Evolutionary conservation across 345 rosid genomes (phyloP).

Genomic region (Psidium friedrichsthalianum): DNA sequence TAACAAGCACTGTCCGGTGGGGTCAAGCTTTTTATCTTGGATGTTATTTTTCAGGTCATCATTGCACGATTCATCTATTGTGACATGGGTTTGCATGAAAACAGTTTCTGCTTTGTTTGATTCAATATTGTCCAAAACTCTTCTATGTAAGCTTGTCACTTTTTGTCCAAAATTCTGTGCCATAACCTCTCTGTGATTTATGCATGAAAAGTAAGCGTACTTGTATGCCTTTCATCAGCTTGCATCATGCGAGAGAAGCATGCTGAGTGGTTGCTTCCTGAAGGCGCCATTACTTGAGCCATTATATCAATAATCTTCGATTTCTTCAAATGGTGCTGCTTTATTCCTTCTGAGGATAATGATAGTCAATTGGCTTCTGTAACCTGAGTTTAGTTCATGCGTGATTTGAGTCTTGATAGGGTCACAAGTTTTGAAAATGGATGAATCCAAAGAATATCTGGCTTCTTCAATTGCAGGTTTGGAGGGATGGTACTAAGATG

Average conservation of each 20-base stretch:
- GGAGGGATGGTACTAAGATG: slow-evolving; percentile 85
- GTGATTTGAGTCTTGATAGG: neutral
- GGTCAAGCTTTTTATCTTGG: neutral
- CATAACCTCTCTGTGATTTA: too few relatives aligned
- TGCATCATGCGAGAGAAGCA: neutral
- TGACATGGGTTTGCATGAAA: neutral
- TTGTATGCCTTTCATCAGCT: neutral
- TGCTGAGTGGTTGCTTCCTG: neutral
- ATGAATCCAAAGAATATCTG: neutral
- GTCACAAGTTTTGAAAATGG: neutral
- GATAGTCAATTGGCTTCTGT: neutral
- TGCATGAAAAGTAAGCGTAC: too few relatives aligned
- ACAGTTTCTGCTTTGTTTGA: neutral
- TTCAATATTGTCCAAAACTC: neutral
- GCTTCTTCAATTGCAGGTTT: slow-evolving; percentile 31
- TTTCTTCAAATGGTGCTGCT: neutral
- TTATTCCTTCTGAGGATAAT: neutral
- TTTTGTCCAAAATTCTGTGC: neutral
- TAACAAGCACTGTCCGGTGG: neutral
- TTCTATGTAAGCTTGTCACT: neutral
- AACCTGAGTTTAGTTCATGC: neutral
- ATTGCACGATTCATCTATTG: neutral
- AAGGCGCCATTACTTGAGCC: neutral
- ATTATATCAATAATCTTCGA: neutral
- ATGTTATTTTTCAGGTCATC: neutral